Conservation (phyloP, 2,329 filamentous ascomycete species). For the Verticillium albo-atrum region DNA sequence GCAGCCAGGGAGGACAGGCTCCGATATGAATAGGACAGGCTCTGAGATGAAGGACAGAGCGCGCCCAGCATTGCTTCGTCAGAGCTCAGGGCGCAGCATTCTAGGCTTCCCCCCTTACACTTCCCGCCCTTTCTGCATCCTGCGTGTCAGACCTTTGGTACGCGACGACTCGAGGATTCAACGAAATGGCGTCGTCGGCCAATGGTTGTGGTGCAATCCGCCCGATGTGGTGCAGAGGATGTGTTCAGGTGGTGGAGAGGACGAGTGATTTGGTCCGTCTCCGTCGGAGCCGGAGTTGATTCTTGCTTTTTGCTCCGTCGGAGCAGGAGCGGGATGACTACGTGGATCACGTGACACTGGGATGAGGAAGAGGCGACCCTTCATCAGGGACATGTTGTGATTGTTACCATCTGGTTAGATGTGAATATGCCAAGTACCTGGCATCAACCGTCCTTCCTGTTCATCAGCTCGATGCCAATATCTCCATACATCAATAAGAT, state of each 20-base stretch:
- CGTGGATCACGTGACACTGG: background rate
- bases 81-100: background rate
- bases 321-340: background rate
- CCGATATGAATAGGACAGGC: background rate
- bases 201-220: background rate
- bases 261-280: conserved; percentile 3
- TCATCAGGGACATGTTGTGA: no score
- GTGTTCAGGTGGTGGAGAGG: background rate
- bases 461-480: no score
- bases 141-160: background rate
- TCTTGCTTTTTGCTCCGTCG: background rate
- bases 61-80: no score
- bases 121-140: background rate
- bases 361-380: no score
- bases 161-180: background rate
- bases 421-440: no score
- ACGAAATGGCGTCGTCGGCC: background rate
- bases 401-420: no score
- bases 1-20: background rate
- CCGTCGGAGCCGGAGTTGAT: conserved; percentile 6
- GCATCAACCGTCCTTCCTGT: no score
- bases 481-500: no score
- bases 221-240: background rate
- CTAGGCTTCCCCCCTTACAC: no score
- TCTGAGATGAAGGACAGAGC: no score